Percentiles rank a stretch among this genome's conserved stretches.
Evolutionary conservation across 805 yeast genomes (phyloP).

Genomic region (Zygosaccharomyces rouxii): DNA sequence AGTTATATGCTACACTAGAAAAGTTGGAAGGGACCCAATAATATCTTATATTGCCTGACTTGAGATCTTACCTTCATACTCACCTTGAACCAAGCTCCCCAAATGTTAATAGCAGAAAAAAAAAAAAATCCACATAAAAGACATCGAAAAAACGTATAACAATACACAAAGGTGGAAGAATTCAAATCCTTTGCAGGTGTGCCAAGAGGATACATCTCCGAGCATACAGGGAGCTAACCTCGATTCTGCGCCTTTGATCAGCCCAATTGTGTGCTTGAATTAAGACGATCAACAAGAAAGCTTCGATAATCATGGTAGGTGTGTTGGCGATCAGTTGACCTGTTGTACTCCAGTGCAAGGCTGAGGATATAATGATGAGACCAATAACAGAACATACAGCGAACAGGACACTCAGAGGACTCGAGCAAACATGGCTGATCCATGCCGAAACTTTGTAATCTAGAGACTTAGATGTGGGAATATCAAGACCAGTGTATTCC

Average conservation of each 20-base stretch:
- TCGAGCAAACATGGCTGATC: conserved; percentile 34
- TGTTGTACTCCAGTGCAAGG: conserved; percentile 37
- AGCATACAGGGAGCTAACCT: conserved; percentile 22
- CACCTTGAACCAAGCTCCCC: too few species aligned
- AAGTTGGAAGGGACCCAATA: too few species aligned
- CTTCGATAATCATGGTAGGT: conserved; percentile 44
- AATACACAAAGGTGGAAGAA: neutral
- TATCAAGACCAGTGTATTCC: conserved; percentile 12
- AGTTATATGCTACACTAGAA: too few species aligned
- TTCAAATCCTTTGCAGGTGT: neutral
- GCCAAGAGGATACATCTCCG: conserved; percentile 20
- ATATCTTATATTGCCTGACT: too few species aligned
- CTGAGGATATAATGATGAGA: conserved; percentile 34
- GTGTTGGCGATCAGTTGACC: conserved; percentile 41
- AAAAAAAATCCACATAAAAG: too few species aligned
- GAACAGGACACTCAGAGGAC: conserved; percentile 32
- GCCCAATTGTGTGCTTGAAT: conserved; percentile 39
- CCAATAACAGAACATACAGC: conserved; percentile 31
- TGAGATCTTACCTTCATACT: too few species aligned
- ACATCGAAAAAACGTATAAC: too few species aligned
- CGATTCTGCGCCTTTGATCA: conserved; percentile 26
- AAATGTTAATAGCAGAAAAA: too few species aligned
- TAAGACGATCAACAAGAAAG: conserved; percentile 38
- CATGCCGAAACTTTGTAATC: conserved; percentile 22
- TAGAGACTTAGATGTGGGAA: conserved; percentile 14